These are phyloP conservation scores for Emmonsia crescens DNA, from an alignment of 2,329 filamentous ascomycete genomes.

Conservation along the genomic window DNA sequence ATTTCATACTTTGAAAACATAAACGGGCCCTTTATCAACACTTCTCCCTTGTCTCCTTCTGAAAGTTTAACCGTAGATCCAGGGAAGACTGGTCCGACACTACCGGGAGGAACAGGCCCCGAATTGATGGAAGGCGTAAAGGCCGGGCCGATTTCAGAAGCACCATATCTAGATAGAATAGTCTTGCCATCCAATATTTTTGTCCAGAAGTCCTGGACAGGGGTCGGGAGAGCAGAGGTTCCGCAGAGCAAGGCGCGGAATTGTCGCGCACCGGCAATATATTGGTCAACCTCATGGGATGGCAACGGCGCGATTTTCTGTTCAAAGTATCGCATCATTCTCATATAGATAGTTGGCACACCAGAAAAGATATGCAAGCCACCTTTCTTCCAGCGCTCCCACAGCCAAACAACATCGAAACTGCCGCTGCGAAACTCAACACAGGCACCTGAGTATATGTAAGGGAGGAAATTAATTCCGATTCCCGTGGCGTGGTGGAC, in stretches of 20 bases:
- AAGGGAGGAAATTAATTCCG: slow-evolving; percentile 14
- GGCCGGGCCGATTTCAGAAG: slow-evolving; percentile 32
- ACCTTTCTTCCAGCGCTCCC: slow-evolving; percentile 10
- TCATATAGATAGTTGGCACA: slow-evolving; percentile 11
- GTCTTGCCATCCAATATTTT: slow-evolving; percentile 14
- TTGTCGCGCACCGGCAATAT: slow-evolving; percentile 7
- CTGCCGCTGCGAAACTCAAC: slow-evolving; percentile 11
- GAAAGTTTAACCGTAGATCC: slow-evolving; percentile 30
- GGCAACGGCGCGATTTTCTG: slow-evolving; percentile 5
- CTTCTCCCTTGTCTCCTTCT: slow-evolving; percentile 18
- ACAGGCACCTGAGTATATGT: slow-evolving; percentile 10
- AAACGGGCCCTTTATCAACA: slow-evolving; percentile 11
- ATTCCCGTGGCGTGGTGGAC: slow-evolving; percentile 11
- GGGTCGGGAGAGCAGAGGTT: slow-evolving; percentile 9
- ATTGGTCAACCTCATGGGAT: neutral
- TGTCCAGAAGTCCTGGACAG: slow-evolving; percentile 10
- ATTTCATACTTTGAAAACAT: slow-evolving; percentile 12
- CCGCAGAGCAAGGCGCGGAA: slow-evolving; percentile 9
- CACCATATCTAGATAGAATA: slow-evolving; percentile 24
- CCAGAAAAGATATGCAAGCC: slow-evolving; percentile 10
- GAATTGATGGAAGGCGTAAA: slow-evolving; percentile 26
- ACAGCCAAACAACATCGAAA: slow-evolving; percentile 8
- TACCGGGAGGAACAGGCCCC: slow-evolving; percentile 17
- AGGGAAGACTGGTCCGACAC: slow-evolving; percentile 25
- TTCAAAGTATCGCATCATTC: slow-evolving; percentile 13